phyloP scores from a whole-genome alignment of 2,329 filamentous ascomycete species.

The Beauveria rudraprayagi region DNA sequence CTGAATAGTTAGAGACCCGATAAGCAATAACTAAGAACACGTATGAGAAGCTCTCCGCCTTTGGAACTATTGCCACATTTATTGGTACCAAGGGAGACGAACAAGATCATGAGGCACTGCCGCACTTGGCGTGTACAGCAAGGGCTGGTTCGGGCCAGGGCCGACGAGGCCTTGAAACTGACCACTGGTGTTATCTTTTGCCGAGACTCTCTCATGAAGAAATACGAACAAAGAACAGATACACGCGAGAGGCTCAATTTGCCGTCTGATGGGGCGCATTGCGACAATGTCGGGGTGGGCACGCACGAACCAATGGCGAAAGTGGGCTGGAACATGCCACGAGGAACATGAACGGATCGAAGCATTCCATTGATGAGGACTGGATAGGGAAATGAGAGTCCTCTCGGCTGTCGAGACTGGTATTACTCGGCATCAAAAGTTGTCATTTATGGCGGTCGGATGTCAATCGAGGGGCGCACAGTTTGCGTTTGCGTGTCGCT shows the following conservation, averaged over 20 bases:
- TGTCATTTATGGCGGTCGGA: neutral
- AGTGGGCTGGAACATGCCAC: neutral
- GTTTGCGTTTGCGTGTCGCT: neutral
- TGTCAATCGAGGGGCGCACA: neutral
- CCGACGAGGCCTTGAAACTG: too few relatives aligned
- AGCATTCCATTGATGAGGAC: neutral
- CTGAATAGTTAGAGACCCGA: neutral
- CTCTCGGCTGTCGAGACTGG: neutral
- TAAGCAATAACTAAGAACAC: neutral
- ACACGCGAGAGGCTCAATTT: too few relatives aligned
- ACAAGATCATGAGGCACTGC: neutral
- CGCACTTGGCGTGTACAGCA: neutral
- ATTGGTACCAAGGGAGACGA: neutral
- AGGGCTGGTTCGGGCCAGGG: neutral
- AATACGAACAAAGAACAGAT: too few relatives aligned
- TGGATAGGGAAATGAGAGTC: neutral
- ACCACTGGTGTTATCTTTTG: too few relatives aligned
- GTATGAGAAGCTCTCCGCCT: neutral
- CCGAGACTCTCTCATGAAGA: too few relatives aligned
- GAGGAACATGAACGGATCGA: neutral
- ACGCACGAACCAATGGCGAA: neutral
- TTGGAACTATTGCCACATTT: neutral
- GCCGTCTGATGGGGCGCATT: too few relatives aligned
- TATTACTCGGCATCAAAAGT: neutral
- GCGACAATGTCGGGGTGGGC: neutral